Base-by-base conservation (phyloP, 257 asterid genomes). In the Paulownia fortunei region DNA sequence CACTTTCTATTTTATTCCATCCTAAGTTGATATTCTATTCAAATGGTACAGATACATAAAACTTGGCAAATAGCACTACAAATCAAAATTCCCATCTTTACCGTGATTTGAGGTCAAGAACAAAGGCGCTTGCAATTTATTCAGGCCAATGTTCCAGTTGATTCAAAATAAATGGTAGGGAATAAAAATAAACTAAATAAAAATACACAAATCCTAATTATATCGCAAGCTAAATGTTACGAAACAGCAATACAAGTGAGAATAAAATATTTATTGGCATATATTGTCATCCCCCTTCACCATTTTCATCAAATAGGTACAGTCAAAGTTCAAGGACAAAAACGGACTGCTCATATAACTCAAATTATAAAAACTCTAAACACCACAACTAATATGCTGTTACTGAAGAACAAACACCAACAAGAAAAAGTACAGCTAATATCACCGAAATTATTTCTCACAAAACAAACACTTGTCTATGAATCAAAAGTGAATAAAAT, bases 1-100 rank as follows among this genome's bases (percentile, higher is more conserved):
- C 18, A 82, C 87, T 66, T 86, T 77, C 87, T 1, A 60, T 15
- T 32, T 24, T 0, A 5, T 23, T 36, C 7, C 30, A 37, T 36
- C 15, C 70, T 8, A 9, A 36, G 3, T 37, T n/a, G 16, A 18
- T 10, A 47, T 4, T 16, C 10, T 10, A 34, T 36, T 69, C 4
- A 32, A 18, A 30, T 52, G 60, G 60, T 6, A 1, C 2, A 23
- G 5, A 56, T 21, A 21, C 15, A 56, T 19, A 10, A 23, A n/a
- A 23, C 18, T 15, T 21, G 34, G 23, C 36, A 73, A 56, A 39
- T 5, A 5, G 5, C 77, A 73, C 6, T 41, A 5, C 11, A 8
- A 12, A 0, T 6, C 1, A 21, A 39, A 5, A 7, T 12, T 51
- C 13, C 23, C n/a, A 55, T 6, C 16, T n/a, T 10, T 10, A 36